A percentile compares a stretch with the other conserved stretches of the same genome.
These are phyloP conservation scores for Eutrema japonicum DNA, from an alignment of 345 rosid genomes.

Conservation along the genomic window DNA sequence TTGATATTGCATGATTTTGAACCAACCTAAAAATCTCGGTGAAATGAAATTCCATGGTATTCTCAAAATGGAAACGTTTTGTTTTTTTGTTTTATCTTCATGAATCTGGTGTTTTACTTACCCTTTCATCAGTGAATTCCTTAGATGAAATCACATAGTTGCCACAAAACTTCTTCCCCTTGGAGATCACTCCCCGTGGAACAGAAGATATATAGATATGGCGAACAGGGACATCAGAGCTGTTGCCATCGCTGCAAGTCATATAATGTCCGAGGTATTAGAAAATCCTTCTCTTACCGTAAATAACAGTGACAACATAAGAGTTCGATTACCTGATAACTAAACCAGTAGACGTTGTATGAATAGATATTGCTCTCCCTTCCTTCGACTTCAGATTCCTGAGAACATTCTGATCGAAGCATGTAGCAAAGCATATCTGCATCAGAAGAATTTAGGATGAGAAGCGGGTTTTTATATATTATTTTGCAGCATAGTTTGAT, in stretches of 20 bases:
- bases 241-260: constrained; percentile 39
- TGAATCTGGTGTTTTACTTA: constrained; percentile 39
- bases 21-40: constrained; percentile 66
- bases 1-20: constrained; percentile 93
- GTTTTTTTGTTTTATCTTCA: background rate
- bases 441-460: constrained; percentile 35
- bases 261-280: constrained; percentile 4
- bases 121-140: constrained; percentile 80
- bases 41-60: constrained; percentile 16
- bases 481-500: background rate
- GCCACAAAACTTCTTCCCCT: constrained; percentile 70
- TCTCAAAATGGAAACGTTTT: background rate
- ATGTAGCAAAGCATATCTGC: constrained; percentile 98
- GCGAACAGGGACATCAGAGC: constrained; percentile 37
- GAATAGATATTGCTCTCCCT: constrained; percentile 74
- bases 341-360: constrained; percentile 69
- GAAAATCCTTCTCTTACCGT: background rate
- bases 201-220: constrained; percentile 37
- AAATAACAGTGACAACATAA: constrained; percentile 17
- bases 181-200: constrained; percentile 60
- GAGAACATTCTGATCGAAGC: constrained; percentile 83
- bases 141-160: constrained; percentile 83
- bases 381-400: constrained; percentile 65
- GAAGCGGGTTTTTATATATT: background rate
- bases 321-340: constrained; percentile 60